These are phyloP conservation scores for Lavandula angustifolia DNA, from an alignment of 257 asterid genomes.

Conservation along the genomic window DNA sequence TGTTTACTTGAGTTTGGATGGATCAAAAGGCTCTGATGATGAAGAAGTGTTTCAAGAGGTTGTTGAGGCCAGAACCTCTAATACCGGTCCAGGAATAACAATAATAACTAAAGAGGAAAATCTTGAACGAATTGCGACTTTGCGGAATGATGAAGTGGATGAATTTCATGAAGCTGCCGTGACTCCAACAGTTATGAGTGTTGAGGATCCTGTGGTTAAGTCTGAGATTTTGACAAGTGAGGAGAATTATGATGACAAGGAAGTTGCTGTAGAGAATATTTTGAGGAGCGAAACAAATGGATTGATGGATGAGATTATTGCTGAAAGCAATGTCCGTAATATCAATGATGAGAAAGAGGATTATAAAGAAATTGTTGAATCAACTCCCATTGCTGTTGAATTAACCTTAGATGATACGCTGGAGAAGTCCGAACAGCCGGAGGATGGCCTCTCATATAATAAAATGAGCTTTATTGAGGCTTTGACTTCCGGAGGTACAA, in stretches of 20 bases:
- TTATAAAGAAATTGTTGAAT: constrained; percentile 35
- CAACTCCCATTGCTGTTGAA: constrained; percentile 34
- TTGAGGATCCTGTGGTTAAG: constrained; percentile 34
- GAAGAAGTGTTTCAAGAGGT: constrained; percentile 62
- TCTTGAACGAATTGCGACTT: constrained; percentile 32
- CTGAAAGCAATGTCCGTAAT: constrained; percentile 26
- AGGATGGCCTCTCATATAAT: constrained; percentile 35
- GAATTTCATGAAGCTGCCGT: constrained; percentile 44
- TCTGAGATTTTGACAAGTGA: constrained; percentile 30
- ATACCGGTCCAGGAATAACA: constrained; percentile 30
- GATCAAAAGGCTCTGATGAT: constrained; percentile 42
- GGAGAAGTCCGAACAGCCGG: constrained; percentile 35
- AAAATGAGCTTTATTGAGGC: constrained; percentile 41
- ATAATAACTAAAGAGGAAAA: constrained; percentile 24
- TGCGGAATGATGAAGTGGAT: constrained; percentile 37
- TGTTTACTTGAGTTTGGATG: constrained; percentile 38
- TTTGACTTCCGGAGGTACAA: constrained; percentile 34
- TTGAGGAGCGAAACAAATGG: constrained; percentile 35
- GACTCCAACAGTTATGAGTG: constrained; percentile 27
- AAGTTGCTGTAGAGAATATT: constrained; percentile 28
- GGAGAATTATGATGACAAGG: constrained; percentile 29
- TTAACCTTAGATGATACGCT: constrained; percentile 27
- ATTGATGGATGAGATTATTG: constrained; percentile 31
- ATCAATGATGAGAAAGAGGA: constrained; percentile 39
- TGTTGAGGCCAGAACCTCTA: constrained; percentile 38